phyloP scores from a whole-genome alignment of 768 basidiomycete genomes.

The Podaxis sp. region DNA sequence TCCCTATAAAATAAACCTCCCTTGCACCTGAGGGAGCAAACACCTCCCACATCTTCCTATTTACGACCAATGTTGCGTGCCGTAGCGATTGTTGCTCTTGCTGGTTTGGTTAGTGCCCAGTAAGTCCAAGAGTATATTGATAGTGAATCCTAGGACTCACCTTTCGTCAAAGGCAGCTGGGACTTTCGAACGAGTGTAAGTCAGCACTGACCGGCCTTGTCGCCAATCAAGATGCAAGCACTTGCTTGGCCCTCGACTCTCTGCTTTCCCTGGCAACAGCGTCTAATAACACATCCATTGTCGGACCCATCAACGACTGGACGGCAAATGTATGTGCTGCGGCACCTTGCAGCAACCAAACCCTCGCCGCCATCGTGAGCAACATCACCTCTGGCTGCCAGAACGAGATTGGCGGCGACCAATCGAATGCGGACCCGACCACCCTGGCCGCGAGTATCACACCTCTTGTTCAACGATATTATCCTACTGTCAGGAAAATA shows the following conservation, averaged over 20 bases:
- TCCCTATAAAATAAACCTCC: background rate
- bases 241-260: conserved; percentile 45
- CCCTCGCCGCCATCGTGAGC: conserved; percentile 47
- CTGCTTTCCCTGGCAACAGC: conserved; percentile 35
- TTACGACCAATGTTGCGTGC: conserved; percentile 20
- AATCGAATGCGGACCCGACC: background rate
- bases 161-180: conserved; percentile 10
- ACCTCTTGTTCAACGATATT: conserved; percentile 42
- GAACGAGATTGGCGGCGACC: conserved; percentile 25
- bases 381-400: conserved; percentile 46
- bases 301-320: conserved; percentile 54
- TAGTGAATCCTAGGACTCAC: background rate
- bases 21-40: background rate
- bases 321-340: conserved; percentile 47
- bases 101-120: conserved; percentile 32
- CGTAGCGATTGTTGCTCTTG: conserved; percentile 23
- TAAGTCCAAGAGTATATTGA: conserved; percentile 19
- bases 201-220: conserved; percentile 41
- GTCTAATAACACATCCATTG: conserved; percentile 31
- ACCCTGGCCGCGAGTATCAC: conserved; percentile 19
- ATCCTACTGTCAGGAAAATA: conserved; percentile 52
- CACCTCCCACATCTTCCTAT: background rate
- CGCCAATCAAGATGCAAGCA: conserved; percentile 33
- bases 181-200: conserved; percentile 38
- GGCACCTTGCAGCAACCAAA: conserved; percentile 52